Base-by-base conservation (phyloP, 2,329 filamentous ascomycete species). In the Fusarium papillatum region DNA sequence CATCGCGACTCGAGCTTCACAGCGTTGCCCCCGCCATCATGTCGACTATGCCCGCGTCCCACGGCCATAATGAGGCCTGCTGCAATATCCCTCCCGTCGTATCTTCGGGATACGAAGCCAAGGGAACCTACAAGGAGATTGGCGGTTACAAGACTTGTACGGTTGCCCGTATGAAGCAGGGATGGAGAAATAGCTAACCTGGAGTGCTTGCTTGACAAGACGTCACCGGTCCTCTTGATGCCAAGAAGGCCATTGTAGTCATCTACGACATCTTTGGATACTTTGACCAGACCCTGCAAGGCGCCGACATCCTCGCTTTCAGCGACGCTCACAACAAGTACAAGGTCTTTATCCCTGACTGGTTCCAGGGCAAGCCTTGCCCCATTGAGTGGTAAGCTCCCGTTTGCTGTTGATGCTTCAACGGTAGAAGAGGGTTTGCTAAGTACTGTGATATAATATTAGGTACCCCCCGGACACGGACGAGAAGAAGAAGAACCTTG, bases 301-400 rank as follows among this genome's bases (percentile, higher is more conserved):
- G 93, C 29, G 91, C 92, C 73, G 93, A 95, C 79, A 94, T 91
- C 77, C 85, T 93, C 29, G 87, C 90, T 55, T 86, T 85, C 57
- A 86, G 87, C 72, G 87, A 90, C 79, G 81, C 86, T 83, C 89
- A 85, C 84, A 90, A 86, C 83, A 91, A 94, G 81, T 97, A 97
- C 87, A 92, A 92, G 78, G 94, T 98, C 77, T 95, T 96, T 85
- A 96, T 98, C 75, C 96, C 96, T 34, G 96, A 98, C 86, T 96
- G 95, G 89, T 98, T 98, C 87, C 90, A 94, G 71, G 95, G 95
- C 82, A 88, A 90, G 76, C 93, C 95, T 3, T 85, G 85, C 79
- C 84, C 86, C 62, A 88, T 92, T 82, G 86, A 86, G 80, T 84
- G 89, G 90, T 83, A 29, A 38, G 66, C 29, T 17, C 31, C 31